Percentiles rank a stretch among this genome's conserved stretches.
Evolutionary conservation across 805 yeast genomes (phyloP).

Genomic region (Kluyveromyces starmeri): DNA sequence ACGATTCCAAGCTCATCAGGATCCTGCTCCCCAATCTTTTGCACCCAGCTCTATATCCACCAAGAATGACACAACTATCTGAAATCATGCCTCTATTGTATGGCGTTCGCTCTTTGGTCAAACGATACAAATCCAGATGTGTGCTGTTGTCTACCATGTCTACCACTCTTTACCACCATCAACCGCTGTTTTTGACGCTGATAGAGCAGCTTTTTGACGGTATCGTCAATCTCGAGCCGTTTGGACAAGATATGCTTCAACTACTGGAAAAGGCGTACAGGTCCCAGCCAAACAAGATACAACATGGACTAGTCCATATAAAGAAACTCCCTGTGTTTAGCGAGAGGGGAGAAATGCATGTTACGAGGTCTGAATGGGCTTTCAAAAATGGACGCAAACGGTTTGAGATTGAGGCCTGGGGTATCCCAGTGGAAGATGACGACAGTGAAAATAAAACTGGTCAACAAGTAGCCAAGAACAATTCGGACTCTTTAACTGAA

Average conservation of each 20-base stretch:
- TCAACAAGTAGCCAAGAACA: too few species aligned
- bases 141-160: slow-evolving; percentile 50
- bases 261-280: slow-evolving; percentile 61
- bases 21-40: slow-evolving; percentile 68
- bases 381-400: slow-evolving; percentile 75
- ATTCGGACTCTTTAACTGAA: too few species aligned
- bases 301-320: slow-evolving; percentile 80
- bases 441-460: slow-evolving; percentile 31
- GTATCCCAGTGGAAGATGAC: slow-evolving; percentile 93
- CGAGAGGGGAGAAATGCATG: slow-evolving; percentile 66
- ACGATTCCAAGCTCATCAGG: slow-evolving; percentile 45
- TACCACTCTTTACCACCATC: slow-evolving; percentile 49
- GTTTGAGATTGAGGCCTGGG: slow-evolving; percentile 89
- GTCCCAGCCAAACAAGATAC: slow-evolving; percentile 54
- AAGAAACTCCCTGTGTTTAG: slow-evolving; percentile 62
- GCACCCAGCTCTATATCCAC: slow-evolving; percentile 67
- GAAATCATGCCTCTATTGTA: slow-evolving; percentile 54
- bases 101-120: slow-evolving; percentile 44
- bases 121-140: slow-evolving; percentile 38
- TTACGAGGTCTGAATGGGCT: slow-evolving; percentile 67
- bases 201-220: slow-evolving; percentile 58
- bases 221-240: slow-evolving; percentile 69
- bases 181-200: slow-evolving; percentile 37
- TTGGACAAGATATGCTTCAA: slow-evolving; percentile 61
- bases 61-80: slow-evolving; percentile 36